These are phyloP conservation scores for Arthrinium puccinioides DNA, from an alignment of 2,329 filamentous ascomycete species.

Conservation along the genomic window DNA sequence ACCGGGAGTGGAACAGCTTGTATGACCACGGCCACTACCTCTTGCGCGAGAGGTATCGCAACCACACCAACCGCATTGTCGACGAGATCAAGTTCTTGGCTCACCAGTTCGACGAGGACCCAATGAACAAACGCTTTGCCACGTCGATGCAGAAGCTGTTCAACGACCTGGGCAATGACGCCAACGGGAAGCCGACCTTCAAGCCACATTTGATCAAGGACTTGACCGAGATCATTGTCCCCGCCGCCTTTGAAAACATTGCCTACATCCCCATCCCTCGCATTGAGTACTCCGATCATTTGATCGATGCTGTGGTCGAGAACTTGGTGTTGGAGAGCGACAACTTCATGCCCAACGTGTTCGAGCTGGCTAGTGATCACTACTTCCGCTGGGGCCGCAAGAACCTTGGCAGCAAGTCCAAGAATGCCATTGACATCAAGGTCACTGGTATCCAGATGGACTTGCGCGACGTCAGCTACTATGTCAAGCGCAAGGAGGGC, in stretches of 20 bases:
- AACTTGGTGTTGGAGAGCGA: constrained; percentile 94
- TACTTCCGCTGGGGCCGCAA: constrained; percentile 94
- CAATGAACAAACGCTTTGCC: constrained; percentile 76
- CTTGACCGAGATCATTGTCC: constrained; percentile 77
- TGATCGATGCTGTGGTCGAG: constrained; percentile 84
- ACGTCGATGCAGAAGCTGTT: constrained; percentile 77
- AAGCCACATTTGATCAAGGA: constrained; percentile 93
- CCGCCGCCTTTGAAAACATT: constrained; percentile 72
- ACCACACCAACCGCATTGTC: constrained; percentile 76
- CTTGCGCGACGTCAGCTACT: constrained; percentile 82
- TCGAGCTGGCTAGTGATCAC: constrained; percentile 87
- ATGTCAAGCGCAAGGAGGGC: constrained; percentile 89
- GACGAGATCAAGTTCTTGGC: constrained; percentile 88
- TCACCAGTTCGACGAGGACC: constrained; percentile 83
- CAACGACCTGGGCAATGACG: constrained; percentile 76
- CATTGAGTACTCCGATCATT: constrained; percentile 82
- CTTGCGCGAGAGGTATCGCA: constrained; percentile 79
- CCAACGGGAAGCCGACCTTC: constrained; percentile 77
- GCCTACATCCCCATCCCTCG: constrained; percentile 89
- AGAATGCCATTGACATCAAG: constrained; percentile 74
- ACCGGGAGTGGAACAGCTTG: constrained; percentile 72
- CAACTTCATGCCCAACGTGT: constrained; percentile 89
- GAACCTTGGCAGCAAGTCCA: constrained; percentile 70
- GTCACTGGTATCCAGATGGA: constrained; percentile 92
- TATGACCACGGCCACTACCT: constrained; percentile 83